Conservation (phyloP, 2,329 filamentous ascomycete genomes). For the Pseudogymnoascus sp. region DNA sequence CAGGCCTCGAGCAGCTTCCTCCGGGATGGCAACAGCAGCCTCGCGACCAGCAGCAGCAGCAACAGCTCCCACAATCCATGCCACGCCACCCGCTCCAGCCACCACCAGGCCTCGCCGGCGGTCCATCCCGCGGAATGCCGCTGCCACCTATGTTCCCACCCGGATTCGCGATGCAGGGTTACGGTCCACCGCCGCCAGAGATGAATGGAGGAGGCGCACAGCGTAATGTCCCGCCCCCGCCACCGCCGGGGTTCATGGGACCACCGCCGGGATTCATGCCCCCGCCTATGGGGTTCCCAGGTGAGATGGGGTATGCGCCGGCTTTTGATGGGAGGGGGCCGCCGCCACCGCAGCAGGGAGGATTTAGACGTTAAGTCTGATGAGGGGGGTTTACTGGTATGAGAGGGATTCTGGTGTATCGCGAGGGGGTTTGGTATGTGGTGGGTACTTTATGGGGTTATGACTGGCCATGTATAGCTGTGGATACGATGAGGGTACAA, state of each 20-base stretch:
- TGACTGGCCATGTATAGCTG: slow-evolving; percentile 9
- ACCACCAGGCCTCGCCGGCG: slow-evolving; percentile 50
- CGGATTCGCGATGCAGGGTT: slow-evolving; percentile 49
- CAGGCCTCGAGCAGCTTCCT: slow-evolving; percentile 54
- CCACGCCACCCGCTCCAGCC: slow-evolving; percentile 51
- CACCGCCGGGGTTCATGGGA: slow-evolving; percentile 21
- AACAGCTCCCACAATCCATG: slow-evolving; percentile 27
- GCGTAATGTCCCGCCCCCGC: slow-evolving; percentile 44
- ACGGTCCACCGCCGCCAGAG: slow-evolving; percentile 42
- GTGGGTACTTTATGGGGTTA: not conserved
- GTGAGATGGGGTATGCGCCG: slow-evolving; percentile 42
- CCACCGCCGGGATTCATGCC: slow-evolving; percentile 46
- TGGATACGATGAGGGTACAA: not conserved
- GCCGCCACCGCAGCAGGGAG: slow-evolving; percentile 38
- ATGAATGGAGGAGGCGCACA: slow-evolving; percentile 22
- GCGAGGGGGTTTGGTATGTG: not conserved
- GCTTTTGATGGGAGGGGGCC: slow-evolving; percentile 52
- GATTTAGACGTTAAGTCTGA: not conserved
- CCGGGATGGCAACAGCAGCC: slow-evolving; percentile 48
- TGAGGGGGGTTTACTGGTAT: not conserved
- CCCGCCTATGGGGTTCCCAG: slow-evolving; percentile 51
- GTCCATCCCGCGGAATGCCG: slow-evolving; percentile 36
- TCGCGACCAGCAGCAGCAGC: slow-evolving; percentile 33
- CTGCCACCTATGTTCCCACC: slow-evolving; percentile 54
- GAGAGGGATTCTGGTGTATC: not conserved